phyloP scores from a whole-genome alignment of 305 asterid genomes.

The Rubia peregrina region DNA sequence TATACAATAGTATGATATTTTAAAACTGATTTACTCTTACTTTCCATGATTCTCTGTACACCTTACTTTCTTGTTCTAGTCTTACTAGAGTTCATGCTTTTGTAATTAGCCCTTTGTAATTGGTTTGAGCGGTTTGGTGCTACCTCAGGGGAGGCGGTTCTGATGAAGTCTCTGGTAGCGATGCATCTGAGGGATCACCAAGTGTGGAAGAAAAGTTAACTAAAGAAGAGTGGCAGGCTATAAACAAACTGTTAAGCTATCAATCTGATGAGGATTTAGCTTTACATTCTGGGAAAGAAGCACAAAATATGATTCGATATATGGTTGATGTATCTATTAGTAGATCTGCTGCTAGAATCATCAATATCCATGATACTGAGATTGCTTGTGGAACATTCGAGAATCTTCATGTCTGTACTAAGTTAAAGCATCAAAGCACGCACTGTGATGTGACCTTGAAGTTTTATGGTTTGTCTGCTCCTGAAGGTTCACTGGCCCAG shows the following conservation, averaged over 20 bases:
- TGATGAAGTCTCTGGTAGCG: constrained; percentile 46
- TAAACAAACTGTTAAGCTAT: constrained; percentile 80
- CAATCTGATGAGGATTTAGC: constrained; percentile 88
- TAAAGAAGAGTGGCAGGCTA: constrained; percentile 98
- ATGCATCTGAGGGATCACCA: constrained; percentile 48
- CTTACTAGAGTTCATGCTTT: constrained; percentile 2
- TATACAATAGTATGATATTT: neutral
- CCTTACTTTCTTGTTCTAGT: neutral
- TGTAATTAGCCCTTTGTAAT: constrained; percentile 9
- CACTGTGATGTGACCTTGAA: constrained; percentile 80
- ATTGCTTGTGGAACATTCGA: constrained; percentile 95
- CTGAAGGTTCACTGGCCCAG: constrained; percentile 99
- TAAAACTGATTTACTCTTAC: constrained; percentile 12
- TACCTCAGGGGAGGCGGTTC: constrained; percentile 62
- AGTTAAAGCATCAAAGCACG: constrained; percentile 72
- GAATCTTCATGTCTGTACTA: constrained; percentile 76
- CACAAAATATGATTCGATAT: constrained; percentile 66
- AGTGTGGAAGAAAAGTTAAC: constrained; percentile 73
- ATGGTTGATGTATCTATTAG: constrained; percentile 74
- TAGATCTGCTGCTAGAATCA: constrained; percentile 84
- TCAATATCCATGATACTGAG: constrained; percentile 63
- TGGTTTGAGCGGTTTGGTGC: constrained; percentile 19
- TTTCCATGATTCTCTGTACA: constrained; percentile 11
- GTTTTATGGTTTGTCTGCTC: constrained; percentile 86
- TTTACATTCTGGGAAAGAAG: constrained; percentile 56